phyloP scores from a whole-genome alignment of 768 basidiomycete species.

The Tulasnella sp. region DNA sequence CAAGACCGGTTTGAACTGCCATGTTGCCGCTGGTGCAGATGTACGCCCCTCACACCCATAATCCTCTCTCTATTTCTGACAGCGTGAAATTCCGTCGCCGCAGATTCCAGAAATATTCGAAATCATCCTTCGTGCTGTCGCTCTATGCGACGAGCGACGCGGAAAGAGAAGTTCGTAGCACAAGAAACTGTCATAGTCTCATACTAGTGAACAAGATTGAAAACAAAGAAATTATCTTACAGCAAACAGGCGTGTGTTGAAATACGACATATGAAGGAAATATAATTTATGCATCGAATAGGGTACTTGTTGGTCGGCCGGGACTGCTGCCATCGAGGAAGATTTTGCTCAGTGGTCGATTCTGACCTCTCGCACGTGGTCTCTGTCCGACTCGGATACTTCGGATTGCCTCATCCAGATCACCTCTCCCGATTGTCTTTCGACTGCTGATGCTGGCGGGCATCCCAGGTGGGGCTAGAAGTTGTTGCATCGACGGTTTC shows the following conservation, averaged over 20 bases:
- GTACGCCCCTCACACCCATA: conserved; percentile 36
- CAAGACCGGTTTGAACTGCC: conserved; percentile 60
- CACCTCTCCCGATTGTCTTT: conserved; percentile 62
- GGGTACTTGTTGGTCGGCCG: conserved; percentile 9
- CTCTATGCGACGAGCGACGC: conserved; percentile 21
- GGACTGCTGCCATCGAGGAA: conserved; percentile 55
- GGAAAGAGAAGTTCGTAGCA: neutral
- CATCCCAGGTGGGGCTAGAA: conserved; percentile 5
- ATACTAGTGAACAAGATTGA: neutral
- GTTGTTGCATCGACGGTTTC: conserved; percentile 1
- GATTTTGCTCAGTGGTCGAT: conserved; percentile 65
- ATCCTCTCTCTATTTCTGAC: neutral
- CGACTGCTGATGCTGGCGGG: conserved; percentile 28
- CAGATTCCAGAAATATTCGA: conserved; percentile 25
- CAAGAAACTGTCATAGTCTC: too few species aligned
- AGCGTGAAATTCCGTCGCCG: neutral
- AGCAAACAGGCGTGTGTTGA: neutral
- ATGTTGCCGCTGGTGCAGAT: conserved; percentile 58
- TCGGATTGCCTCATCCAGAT: conserved; percentile 76
- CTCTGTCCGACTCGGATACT: conserved; percentile 60
- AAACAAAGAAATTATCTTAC: neutral
- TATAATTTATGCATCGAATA: neutral
- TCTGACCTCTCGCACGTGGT: conserved; percentile 40
- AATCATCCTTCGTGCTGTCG: conserved; percentile 19
- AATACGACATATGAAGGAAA: neutral